Base-by-base conservation (phyloP, 805 yeast genomes). In the Metschnikowia henanensis region DNA sequence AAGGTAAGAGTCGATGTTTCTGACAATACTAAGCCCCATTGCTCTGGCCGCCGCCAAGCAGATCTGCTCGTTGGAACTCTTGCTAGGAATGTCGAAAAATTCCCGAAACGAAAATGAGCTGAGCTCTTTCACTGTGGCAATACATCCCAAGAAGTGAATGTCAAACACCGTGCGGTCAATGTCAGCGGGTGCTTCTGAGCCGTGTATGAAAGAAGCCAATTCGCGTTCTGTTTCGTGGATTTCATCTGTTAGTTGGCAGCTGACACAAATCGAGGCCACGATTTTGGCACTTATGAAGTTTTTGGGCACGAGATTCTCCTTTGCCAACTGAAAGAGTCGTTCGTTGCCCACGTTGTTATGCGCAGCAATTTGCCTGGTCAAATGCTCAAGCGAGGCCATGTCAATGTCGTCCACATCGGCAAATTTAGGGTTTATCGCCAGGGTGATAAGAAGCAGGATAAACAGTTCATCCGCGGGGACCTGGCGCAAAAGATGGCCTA, bases 1-100 rank as follows among this genome's bases (percentile, higher is more conserved):
- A n/a, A 79, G 54, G 43, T 73, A 70, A 4, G 49, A 57, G 1
- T 58, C 53, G 6, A 72, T 53, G 47, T 77, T 66, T 29, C 62
- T 62, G 3, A 73, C 62, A 8, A 76, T 65, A 19, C 79, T 57
- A 10, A 74, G 70, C 1, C 87, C 84, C 22, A 81, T 57, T 0
- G 83, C 70, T 37, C 73, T 71, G 1, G 84, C 76, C 1, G 84
- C 72, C 18, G 77, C 76, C 6, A 67, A 49, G 41, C 69, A 70
- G 5, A 75, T 55, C 5, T 58, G 44, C 7, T 62, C 62, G 29
- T 73, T 75, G 9, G 67, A 58, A n/a, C 29, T 37, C 4, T 50
- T 52, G 8, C 56, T 57, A 46, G 73, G 56, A 45, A 64, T 54
- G 16, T 43, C 46, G 51, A 61, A 59, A 51, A 80, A 58, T 15